These are phyloP conservation scores for Fistulifera solaris DNA, from an alignment of 108 stramenopile species.

Conservation along the genomic window DNA sequence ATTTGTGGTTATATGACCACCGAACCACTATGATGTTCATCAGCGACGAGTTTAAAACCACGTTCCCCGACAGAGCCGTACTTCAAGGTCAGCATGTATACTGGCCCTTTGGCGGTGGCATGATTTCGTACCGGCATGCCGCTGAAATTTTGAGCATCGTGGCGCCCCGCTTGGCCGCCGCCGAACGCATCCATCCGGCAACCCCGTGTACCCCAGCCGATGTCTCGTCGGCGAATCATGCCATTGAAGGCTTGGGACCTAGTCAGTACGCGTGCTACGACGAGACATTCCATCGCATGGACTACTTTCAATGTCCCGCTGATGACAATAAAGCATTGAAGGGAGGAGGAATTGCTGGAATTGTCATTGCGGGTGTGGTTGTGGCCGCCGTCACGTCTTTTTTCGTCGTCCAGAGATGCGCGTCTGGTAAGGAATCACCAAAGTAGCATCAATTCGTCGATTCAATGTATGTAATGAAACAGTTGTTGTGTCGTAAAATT, in stretches of 20 bases:
- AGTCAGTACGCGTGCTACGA: conserved; percentile 10
- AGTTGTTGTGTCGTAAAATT: too few species aligned
- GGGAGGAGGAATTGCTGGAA: conserved; percentile 4
- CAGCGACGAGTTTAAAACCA: too few species aligned
- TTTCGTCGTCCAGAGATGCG: too few species aligned
- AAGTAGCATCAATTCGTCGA: too few species aligned
- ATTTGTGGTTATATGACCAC: too few species aligned
- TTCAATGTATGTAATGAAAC: too few species aligned
- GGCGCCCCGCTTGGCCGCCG: conserved; percentile 7
- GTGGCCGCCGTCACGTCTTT: too few species aligned
- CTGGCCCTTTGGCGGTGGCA: conserved; percentile 4
- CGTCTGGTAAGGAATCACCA: too few species aligned
- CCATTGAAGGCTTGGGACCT: background rate
- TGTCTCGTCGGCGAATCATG: background rate
- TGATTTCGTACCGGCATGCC: conserved; percentile 6
- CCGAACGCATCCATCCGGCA: conserved; percentile 6
- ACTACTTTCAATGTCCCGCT: conserved; percentile 6
- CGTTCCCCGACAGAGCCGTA: conserved; percentile 4
- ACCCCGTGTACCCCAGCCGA: conserved; percentile 6
- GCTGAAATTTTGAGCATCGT: conserved; percentile 1
- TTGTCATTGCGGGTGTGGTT: background rate
- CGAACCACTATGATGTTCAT: too few species aligned
- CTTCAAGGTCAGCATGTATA: background rate
- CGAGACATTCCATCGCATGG: background rate
- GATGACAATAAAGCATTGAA: too few species aligned